Percentiles rank a stretch among this genome's conserved stretches.
These are phyloP conservation scores for Penicillium capsulatum DNA, from an alignment of 2,329 filamentous ascomycete species.

Conservation along the genomic window DNA sequence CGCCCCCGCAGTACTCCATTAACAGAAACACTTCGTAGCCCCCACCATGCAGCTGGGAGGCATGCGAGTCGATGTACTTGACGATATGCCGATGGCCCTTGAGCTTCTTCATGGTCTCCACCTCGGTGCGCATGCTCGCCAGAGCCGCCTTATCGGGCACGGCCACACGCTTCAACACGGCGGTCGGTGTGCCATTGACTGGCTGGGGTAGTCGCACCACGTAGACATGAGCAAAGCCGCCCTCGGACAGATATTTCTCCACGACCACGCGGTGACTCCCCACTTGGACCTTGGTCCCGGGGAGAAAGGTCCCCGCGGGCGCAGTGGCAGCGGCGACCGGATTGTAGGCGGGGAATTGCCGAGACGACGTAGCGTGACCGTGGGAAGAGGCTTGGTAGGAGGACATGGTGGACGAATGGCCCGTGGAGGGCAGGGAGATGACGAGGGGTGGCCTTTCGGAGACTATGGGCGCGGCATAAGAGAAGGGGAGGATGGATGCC, in stretches of 20 bases:
- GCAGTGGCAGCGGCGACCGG: conserved; percentile 35
- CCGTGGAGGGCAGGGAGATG: conserved; percentile 27
- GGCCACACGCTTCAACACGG: conserved; percentile 89
- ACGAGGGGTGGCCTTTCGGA: conserved; percentile 2
- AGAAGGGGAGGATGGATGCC: conserved; percentile 15
- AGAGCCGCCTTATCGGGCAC: conserved; percentile 94
- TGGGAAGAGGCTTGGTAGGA: conserved; percentile 28
- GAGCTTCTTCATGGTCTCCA: conserved; percentile 99
- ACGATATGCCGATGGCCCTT: conserved; percentile 96
- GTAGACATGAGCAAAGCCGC: conserved; percentile 97
- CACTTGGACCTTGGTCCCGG: conserved; percentile 95
- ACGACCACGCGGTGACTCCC: conserved; percentile 89
- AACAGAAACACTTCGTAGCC: conserved; percentile 97
- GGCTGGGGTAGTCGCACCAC: conserved; percentile 80
- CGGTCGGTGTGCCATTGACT: conserved; percentile 71
- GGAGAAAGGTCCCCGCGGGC: conserved; percentile 79
- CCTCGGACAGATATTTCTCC: conserved; percentile 95
- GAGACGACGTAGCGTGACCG: conserved; percentile 28
- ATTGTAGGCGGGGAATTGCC: conserved; percentile 32
- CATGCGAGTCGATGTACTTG: conserved; percentile 97
- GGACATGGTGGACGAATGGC: conserved; percentile 30
- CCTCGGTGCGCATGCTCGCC: conserved; percentile 94
- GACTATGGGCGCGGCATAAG: conserved; percentile 24
- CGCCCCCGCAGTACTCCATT: conserved; percentile 96
- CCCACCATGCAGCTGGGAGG: conserved; percentile 84